phyloP scores from a whole-genome alignment of 371 early-diverging fungal species.

The Massospora cicadina region DNA sequence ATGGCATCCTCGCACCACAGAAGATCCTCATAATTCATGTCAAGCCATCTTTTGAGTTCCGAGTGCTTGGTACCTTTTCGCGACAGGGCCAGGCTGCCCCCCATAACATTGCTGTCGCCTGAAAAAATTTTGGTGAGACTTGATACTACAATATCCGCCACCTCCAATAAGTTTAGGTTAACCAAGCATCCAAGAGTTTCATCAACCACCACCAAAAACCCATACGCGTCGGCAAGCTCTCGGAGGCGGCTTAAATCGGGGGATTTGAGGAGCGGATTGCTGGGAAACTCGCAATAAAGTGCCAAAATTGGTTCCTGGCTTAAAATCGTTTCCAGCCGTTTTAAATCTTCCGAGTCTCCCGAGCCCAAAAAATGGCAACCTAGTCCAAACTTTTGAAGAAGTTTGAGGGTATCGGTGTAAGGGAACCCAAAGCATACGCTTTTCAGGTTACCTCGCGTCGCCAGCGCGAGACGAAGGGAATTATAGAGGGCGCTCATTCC shows the following conservation, averaged over 20 bases:
- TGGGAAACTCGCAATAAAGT: conserved; percentile 82
- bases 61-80: no score
- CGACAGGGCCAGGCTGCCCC: no score
- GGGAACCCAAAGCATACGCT: conserved; percentile 90
- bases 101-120: conserved; percentile 94
- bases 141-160: conserved; percentile 78
- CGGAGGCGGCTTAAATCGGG: conserved; percentile 56
- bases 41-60: conserved; percentile 18
- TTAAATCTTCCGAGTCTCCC: conserved; percentile 55
- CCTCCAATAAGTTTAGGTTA: conserved; percentile 54
- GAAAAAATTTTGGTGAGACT: conserved; percentile 87
- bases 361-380: conserved; percentile 71
- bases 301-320: conserved; percentile 43
- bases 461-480: conserved; percentile 45
- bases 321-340: conserved; percentile 36
- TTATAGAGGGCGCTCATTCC: conserved; percentile 91
- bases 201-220: conserved; percentile 70
- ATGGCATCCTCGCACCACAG: conserved; percentile 86
- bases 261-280: conserved; percentile 77
- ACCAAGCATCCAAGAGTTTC: conserved; percentile 88
- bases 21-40: conserved; percentile 53
- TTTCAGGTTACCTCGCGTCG: conserved; percentile 28
- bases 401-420: conserved; percentile 87
- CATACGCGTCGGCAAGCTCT: conserved; percentile 51
- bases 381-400: conserved; percentile 81